Evolutionary conservation across 306 rosid genomes (phyloP).

Genomic region (Luffa acutangula): DNA sequence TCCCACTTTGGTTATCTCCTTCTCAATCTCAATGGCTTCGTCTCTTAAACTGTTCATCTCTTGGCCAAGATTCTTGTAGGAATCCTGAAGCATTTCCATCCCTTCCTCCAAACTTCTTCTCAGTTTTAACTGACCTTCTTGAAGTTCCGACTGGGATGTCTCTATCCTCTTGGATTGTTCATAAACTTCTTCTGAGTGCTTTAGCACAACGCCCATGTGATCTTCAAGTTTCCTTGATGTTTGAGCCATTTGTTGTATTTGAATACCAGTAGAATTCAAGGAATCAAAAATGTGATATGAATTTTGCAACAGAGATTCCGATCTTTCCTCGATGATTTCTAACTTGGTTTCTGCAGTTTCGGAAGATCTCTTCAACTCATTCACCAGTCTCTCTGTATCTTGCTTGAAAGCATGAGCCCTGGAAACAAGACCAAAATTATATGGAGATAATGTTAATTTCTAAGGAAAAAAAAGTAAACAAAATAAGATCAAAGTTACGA

Average conservation of each 20-base stretch:
- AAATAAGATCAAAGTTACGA: neutral
- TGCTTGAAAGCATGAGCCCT: slow-evolving; percentile 49
- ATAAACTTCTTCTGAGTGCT: slow-evolving; percentile 41
- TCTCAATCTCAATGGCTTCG: slow-evolving; percentile 49
- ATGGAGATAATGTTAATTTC: neutral
- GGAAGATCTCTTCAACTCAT: slow-evolving; percentile 55
- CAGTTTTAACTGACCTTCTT: slow-evolving; percentile 57
- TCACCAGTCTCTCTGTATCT: slow-evolving; percentile 73
- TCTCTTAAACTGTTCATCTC: slow-evolving; percentile 45
- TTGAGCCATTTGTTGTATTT: slow-evolving; percentile 36
- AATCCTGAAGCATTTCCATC: slow-evolving; percentile 43
- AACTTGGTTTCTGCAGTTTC: slow-evolving; percentile 55
- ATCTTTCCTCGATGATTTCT: slow-evolving; percentile 40
- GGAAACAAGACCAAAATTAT: neutral
- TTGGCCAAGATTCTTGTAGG: slow-evolving; percentile 35
- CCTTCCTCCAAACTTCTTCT: slow-evolving; percentile 45
- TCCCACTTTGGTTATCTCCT: slow-evolving; percentile 54
- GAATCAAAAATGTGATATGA: slow-evolving; percentile 37
- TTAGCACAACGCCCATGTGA: slow-evolving; percentile 35
- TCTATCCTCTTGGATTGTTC: slow-evolving; percentile 53
- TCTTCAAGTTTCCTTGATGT: slow-evolving; percentile 37
- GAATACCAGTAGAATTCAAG: slow-evolving; percentile 32
- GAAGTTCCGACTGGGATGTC: slow-evolving; percentile 40
- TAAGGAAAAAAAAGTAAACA: neutral
- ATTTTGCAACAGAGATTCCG: slow-evolving; percentile 37